Conservation (phyloP, 306 rosid species). For the Lathyrus sativus region DNA sequence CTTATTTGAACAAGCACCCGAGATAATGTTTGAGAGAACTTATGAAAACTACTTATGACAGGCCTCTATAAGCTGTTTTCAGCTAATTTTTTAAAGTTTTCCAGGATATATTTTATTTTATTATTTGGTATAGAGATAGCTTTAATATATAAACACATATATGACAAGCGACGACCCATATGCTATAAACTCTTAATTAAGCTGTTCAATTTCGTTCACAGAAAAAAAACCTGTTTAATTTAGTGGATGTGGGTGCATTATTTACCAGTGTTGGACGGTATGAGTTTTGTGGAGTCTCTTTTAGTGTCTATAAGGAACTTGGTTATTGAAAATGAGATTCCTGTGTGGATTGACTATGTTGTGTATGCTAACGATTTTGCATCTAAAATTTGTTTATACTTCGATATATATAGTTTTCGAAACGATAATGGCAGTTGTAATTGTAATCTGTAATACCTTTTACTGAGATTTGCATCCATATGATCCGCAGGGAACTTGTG, state of each 20-base stretch:
- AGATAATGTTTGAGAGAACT: background rate
- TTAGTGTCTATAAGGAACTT: conserved; percentile 21
- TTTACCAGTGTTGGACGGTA: background rate
- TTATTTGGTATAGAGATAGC: background rate
- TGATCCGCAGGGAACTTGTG: conserved; percentile 72
- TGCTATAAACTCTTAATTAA: background rate
- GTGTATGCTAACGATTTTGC: background rate
- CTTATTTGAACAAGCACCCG: background rate
- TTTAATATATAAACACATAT: too few relatives aligned
- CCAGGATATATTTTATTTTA: background rate
- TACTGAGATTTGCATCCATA: conserved; percentile 41
- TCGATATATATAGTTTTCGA: background rate
- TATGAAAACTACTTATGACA: background rate
- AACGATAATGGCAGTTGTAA: background rate
- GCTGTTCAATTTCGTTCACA: too few relatives aligned
- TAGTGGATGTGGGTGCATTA: too few relatives aligned
- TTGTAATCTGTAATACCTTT: background rate
- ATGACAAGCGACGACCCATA: background rate
- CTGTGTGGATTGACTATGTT: background rate
- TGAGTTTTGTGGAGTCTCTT: conserved; percentile 14
- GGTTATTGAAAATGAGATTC: background rate
- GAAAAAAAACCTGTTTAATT: too few relatives aligned
- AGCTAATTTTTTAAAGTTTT: background rate
- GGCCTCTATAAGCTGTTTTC: background rate
- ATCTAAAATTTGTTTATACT: conserved; percentile 2